Evolutionary conservation across 805 yeast genomes (phyloP), one percentile per base, ranked within the genome.

Genomic region (Grigorovia yakushimaensis): DNA sequence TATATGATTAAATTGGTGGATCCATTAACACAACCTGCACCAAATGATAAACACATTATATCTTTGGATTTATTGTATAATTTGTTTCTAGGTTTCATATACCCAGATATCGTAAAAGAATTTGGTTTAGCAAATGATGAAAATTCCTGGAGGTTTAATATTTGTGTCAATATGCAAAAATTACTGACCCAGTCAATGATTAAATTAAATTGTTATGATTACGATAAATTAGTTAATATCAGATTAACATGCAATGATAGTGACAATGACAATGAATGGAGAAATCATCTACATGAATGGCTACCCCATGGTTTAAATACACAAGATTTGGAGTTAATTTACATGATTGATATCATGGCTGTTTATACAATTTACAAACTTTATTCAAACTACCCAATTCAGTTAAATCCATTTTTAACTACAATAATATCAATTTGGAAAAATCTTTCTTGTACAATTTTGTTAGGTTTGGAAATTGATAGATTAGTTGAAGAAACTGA

Each of bases 1-100:
- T 52, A 65, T 0, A 45, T 76, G 2, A 60, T 73, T 2, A 57
- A 69, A 0, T 52, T 77, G 43, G 68, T 70, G 7, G 89, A 84
- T 59, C 87, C 88, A 2, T 68, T 73, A 54, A 80, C 88, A 1
- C 87, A 82, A 54, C 88, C 93, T 0, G 72, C 74, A 23, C 84
- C 81, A 39, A 72, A 71, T 21, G 83, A 78, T 47, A 61, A 66
- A 11, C 65, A 69, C 46, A 66, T 79, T 1, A 66, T 81, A 17
- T 81, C 87, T 9, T 60, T 81, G 6, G 80, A 79, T 50, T 58
- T 73, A n/a, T 56, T 81, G 11, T 72, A 82, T 18, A 77, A 77
- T 50, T 52, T 79, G 43, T 64, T 78, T 21, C 60, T 79, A 8
- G 76, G 77, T 0, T 60, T 78, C 41, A 51, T 68, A 44, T 55